These are phyloP conservation scores for Zygnema cylindricum DNA, from an alignment of 139 green algal species.

Conservation along the genomic window DNA sequence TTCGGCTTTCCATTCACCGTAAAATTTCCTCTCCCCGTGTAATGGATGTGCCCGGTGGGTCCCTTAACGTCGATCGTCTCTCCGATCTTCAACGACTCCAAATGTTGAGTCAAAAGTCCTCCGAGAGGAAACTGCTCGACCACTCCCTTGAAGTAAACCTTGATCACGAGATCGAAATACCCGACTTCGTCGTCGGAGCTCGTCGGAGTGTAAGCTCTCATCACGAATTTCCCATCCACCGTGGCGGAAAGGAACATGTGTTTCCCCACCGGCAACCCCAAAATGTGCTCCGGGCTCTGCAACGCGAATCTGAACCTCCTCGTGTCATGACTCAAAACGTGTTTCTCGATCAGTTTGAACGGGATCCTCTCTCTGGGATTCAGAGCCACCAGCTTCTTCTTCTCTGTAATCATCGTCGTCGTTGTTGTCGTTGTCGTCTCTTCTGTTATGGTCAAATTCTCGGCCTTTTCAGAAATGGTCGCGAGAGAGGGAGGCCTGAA, in stretches of 20 bases:
- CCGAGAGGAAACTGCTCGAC: conserved; percentile 89
- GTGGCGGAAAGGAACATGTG: conserved; percentile 87
- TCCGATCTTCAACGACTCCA: conserved; percentile 82
- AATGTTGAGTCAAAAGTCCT: conserved; percentile 80
- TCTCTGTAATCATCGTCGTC: background rate
- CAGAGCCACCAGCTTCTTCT: background rate
- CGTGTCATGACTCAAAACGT: conserved; percentile 84
- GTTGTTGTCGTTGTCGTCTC: background rate
- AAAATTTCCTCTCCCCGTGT: conserved; percentile 69
- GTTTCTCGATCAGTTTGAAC: conserved; percentile 81
- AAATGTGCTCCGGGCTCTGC: conserved; percentile 80
- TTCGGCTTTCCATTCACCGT: conserved; percentile 54
- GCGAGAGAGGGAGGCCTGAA: background rate
- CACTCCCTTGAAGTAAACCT: conserved; percentile 78
- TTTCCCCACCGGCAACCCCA: conserved; percentile 91
- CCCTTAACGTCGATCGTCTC: conserved; percentile 93
- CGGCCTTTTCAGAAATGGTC: background rate
- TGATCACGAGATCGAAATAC: conserved; percentile 96
- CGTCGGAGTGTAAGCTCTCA: conserved; percentile 95
- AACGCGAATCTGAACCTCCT: conserved; percentile 92
- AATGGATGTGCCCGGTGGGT: conserved; percentile 91
- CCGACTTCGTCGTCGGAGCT: conserved; percentile 76
- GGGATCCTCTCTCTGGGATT: conserved; percentile 81
- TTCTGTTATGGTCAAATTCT: background rate
- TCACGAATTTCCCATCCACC: conserved; percentile 85